These are phyloP conservation scores for Trichomonas vaginalis DNA, from an alignment of 208 protist genomes.

Conservation along the genomic window DNA sequence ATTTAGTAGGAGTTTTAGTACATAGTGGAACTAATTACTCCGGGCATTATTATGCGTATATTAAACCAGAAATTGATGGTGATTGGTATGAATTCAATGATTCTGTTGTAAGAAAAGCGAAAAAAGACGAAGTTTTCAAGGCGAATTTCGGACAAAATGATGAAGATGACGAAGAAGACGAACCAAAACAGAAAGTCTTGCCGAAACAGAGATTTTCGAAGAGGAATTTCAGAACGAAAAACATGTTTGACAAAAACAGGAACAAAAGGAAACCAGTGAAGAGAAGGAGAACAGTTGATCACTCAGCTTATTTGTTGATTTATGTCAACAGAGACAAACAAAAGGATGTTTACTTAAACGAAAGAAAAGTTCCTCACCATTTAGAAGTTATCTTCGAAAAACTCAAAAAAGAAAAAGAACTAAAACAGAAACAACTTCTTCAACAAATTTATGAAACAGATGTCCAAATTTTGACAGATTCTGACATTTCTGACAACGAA, in stretches of 20 bases:
- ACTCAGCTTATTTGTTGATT: background rate
- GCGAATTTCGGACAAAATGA: background rate
- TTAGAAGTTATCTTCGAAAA: no score
- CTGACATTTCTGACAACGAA: no score
- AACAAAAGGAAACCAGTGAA: background rate
- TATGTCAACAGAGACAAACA: background rate
- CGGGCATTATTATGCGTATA: background rate
- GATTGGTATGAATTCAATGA: slow-evolving; percentile 7
- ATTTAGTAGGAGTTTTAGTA: background rate
- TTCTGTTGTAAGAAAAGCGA: background rate
- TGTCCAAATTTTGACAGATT: no score
- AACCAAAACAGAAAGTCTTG: no score
- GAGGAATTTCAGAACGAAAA: no score
- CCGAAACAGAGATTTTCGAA: no score
- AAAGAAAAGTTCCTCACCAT: no score
- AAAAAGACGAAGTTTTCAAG: background rate
- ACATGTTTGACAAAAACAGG: background rate
- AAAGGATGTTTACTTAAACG: no score
- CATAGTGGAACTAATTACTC: background rate
- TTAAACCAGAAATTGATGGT: background rate
- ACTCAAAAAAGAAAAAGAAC: no score
- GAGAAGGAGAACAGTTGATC: background rate
- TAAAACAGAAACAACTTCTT: no score
- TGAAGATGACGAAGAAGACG: no score
- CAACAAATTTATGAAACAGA: no score